Conservation (phyloP, 2,329 filamentous ascomycete species). For the Fusarium musae region DNA sequence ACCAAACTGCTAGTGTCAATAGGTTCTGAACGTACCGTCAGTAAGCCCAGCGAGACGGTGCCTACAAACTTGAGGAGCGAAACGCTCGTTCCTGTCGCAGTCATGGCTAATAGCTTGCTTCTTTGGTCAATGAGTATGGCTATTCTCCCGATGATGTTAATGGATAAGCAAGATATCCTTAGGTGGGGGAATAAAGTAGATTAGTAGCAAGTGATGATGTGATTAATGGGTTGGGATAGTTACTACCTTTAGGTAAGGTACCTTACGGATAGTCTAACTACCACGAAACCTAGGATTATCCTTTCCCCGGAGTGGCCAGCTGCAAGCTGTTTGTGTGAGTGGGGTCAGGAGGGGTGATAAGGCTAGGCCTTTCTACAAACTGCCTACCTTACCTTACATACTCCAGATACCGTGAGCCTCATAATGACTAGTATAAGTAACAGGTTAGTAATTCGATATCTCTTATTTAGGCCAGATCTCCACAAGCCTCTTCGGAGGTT, state of each 20-base stretch:
- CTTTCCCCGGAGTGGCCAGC: background rate
- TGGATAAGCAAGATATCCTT: conserved; percentile 1
- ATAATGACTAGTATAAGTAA: background rate
- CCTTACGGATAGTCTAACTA: background rate
- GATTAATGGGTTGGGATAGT: conserved; percentile 11
- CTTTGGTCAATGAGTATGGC: background rate
- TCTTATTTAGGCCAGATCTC: background rate
- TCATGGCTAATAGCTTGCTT: conserved; percentile 59
- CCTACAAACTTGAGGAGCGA: conserved; percentile 92
- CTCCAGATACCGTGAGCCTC: background rate
- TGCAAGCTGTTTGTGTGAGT: background rate
- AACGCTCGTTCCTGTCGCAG: conserved; percentile 74
- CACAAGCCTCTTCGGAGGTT: background rate
- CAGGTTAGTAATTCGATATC: background rate
- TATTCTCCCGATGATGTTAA: conserved; percentile 4
- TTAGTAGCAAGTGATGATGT: conserved; percentile 23
- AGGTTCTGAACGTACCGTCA: conserved; percentile 74
- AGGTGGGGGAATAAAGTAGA: background rate
- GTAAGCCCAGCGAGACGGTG: conserved; percentile 85
- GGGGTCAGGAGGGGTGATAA: background rate
- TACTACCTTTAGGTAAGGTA: background rate
- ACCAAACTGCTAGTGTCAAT: background rate
- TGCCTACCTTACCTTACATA: too few relatives aligned
- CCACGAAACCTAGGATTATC: background rate
- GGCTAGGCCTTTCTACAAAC: background rate